phyloP scores from a whole-genome alignment of 179 eudicot genomes.

The Corrigiola litoralis region DNA sequence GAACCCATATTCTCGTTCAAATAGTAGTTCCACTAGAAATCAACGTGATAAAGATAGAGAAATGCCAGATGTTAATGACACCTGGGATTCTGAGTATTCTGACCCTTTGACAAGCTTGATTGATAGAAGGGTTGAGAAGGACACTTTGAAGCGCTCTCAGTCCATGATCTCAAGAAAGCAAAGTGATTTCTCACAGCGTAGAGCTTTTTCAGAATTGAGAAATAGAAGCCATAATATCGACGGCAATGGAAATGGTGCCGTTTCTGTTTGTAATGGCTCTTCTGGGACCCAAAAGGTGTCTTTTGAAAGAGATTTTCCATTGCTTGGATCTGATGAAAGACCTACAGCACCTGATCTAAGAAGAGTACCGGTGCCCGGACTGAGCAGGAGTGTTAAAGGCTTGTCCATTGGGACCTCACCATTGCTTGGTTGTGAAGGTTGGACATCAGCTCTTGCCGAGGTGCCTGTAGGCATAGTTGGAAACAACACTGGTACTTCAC shows the following conservation, averaged over 20 bases:
- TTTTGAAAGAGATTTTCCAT: constrained; percentile 70
- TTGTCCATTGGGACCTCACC: constrained; percentile 46
- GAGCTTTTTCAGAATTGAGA: constrained; percentile 30
- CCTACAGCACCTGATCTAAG: constrained; percentile 39
- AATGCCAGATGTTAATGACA: constrained; percentile 34
- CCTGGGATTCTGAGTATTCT: constrained; percentile 46
- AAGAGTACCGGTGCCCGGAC: constrained; percentile 66
- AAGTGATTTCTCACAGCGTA: constrained; percentile 42
- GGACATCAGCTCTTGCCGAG: constrained; percentile 88
- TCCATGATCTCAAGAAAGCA: constrained; percentile 54
- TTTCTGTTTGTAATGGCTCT: constrained; percentile 24
- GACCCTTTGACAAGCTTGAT: constrained; percentile 41
- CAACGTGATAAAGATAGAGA: constrained; percentile 56
- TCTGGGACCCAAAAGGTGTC: constrained; percentile 41
- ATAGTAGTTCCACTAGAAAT: constrained; percentile 51
- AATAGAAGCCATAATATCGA: constrained; percentile 26
- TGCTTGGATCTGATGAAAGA: constrained; percentile 62
- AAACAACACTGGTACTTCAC: constrained; percentile 26
- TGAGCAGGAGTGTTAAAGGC: constrained; percentile 50
- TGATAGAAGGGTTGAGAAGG: constrained; percentile 45
- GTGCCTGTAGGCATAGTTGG: constrained; percentile 44
- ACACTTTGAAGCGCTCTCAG: constrained; percentile 63
- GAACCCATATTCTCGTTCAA: constrained; percentile 35
- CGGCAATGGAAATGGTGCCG: constrained; percentile 29
- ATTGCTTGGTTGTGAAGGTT: constrained; percentile 47